These are phyloP conservation scores for Diaporthe amygdali DNA, from an alignment of 2,329 filamentous ascomycete species.

Conservation along the genomic window DNA sequence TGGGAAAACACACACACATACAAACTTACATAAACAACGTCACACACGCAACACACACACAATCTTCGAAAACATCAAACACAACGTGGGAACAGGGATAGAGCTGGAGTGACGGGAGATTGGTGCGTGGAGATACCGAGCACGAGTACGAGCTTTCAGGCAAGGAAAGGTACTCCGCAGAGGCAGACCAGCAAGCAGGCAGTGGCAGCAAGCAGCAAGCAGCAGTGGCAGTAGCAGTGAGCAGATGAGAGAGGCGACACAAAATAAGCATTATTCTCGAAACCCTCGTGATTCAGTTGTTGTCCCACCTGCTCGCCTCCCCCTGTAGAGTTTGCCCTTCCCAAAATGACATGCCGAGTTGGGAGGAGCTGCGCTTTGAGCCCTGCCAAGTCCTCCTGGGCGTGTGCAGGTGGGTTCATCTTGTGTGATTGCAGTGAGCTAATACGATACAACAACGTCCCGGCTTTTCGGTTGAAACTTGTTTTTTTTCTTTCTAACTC, in stretches of 20 bases:
- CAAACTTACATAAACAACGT: not conserved
- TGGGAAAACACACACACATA: not conserved
- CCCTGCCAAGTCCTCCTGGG: not conserved
- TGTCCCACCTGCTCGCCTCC: not conserved
- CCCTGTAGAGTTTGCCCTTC: not conserved
- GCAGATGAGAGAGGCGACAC: not conserved
- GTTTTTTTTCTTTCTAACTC: not conserved
- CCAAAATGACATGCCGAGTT: not conserved
- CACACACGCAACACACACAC: not conserved
- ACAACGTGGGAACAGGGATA: not conserved
- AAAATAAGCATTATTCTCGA: slow-evolving; percentile 4
- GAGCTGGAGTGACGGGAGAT: not conserved
- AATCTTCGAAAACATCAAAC: not conserved
- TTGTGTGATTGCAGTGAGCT: not conserved
- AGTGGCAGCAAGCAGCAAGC: not conserved
- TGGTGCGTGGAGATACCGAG: not conserved
- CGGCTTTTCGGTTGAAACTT: not conserved
- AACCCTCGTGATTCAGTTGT: not conserved
- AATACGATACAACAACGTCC: not conserved
- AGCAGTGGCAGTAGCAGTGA: not conserved
- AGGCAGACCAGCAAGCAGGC: not conserved
- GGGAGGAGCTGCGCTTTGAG: not conserved
- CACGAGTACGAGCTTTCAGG: not conserved
- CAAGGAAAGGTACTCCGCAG: not conserved
- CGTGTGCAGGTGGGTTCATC: not conserved